Evolutionary conservation across 2,329 filamentous ascomycete genomes (phyloP).

Genomic region (Fusarium nurragi): DNA sequence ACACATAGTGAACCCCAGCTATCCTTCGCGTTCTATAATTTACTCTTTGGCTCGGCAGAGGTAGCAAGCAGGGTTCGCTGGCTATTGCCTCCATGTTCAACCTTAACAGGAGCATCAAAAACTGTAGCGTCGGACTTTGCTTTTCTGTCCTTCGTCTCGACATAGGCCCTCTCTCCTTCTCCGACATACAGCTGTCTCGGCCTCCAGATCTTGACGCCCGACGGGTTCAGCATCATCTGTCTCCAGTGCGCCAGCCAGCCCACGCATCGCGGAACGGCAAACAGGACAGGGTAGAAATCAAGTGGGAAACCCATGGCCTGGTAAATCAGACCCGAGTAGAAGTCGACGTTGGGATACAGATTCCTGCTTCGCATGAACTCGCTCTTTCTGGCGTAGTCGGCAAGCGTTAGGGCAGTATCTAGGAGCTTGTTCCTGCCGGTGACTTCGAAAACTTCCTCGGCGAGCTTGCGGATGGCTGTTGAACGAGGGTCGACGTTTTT

Average conservation of each 20-base stretch:
- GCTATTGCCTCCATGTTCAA: slow-evolving; percentile 21
- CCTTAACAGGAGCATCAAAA: slow-evolving; percentile 20
- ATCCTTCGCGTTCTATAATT: neutral
- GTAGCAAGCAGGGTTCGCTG: slow-evolving; percentile 12
- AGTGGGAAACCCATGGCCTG: slow-evolving; percentile 64
- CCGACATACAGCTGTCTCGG: slow-evolving; percentile 60
- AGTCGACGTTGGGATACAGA: slow-evolving; percentile 62
- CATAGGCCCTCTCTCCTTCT: slow-evolving; percentile 55
- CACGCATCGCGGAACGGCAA: slow-evolving; percentile 61
- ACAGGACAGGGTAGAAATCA: slow-evolving; percentile 62
- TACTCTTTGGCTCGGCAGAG: slow-evolving; percentile 1
- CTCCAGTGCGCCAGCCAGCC: slow-evolving; percentile 64
- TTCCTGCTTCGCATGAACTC: slow-evolving; percentile 61
- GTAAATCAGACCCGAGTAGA: slow-evolving; percentile 63
- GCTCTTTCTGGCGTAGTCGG: slow-evolving; percentile 56
- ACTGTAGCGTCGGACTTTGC: slow-evolving; percentile 35
- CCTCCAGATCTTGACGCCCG: slow-evolving; percentile 61
- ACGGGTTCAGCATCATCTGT: slow-evolving; percentile 58
- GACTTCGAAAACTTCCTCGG: slow-evolving; percentile 60
- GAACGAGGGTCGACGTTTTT: slow-evolving; percentile 64
- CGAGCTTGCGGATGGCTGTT: slow-evolving; percentile 59
- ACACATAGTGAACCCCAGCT: neutral
- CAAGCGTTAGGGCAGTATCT: slow-evolving; percentile 58
- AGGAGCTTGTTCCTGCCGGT: slow-evolving; percentile 62
- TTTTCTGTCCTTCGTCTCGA: slow-evolving; percentile 50